Evolutionary conservation across 1,284 basidiomycete species (phyloP).

Genomic region (Rhodotorula sp.): DNA sequence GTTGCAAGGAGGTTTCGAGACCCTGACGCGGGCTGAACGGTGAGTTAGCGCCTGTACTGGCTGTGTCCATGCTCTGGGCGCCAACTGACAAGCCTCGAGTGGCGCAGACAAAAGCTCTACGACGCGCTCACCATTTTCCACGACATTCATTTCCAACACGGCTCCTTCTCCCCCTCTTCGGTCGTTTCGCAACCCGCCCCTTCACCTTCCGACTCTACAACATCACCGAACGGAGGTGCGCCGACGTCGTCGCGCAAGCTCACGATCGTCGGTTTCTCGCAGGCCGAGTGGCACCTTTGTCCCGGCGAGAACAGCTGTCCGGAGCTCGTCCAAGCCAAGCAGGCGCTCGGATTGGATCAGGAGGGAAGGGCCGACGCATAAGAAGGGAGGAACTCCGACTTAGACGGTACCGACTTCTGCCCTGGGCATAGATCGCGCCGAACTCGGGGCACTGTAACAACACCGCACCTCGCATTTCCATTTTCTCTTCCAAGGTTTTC

Average conservation of each 20-base stretch:
- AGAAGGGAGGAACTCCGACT: background rate
- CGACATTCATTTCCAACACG: constrained; percentile 28
- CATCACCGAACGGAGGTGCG: background rate
- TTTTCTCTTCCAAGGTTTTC: too few relatives aligned
- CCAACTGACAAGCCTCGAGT: too few relatives aligned
- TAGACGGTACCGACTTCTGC: too few relatives aligned
- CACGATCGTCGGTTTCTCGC: constrained; percentile 26
- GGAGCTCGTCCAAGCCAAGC: constrained; percentile 23
- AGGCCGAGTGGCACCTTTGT: constrained; percentile 31
- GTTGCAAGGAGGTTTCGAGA: constrained; percentile 13
- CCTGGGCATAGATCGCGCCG: too few relatives aligned
- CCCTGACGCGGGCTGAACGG: constrained; percentile 8
- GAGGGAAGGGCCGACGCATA: background rate
- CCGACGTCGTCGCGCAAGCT: background rate
- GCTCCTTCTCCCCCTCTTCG: constrained; percentile 29
- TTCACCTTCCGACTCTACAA: background rate
- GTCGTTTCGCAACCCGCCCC: constrained; percentile 8
- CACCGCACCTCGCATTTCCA: too few relatives aligned
- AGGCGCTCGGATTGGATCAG: constrained; percentile 8
- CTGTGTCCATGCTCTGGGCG: too few relatives aligned
- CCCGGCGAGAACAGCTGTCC: constrained; percentile 8
- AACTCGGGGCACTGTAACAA: too few relatives aligned
- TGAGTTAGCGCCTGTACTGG: background rate
- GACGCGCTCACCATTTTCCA: constrained; percentile 22
- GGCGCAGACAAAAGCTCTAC: constrained; percentile 15